Evolutionary conservation across 225 moss, liverwort and hornwort genomes (phyloP).

Genomic region (Ulota crispa): DNA sequence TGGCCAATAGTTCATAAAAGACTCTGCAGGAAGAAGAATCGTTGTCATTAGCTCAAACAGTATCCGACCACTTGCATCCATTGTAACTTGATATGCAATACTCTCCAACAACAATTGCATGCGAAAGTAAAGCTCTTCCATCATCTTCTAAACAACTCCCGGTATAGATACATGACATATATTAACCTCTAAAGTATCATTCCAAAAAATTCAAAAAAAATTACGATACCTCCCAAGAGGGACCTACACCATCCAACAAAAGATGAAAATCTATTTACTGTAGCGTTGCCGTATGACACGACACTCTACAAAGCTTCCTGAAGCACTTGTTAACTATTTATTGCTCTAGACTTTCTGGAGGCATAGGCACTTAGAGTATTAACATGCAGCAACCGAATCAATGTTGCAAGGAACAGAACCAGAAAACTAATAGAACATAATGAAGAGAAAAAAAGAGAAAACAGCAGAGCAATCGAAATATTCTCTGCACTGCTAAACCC

Average conservation of each 20-base stretch:
- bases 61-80: constrained; percentile 3
- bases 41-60: constrained; percentile 8
- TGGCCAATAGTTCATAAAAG: constrained; percentile 67
- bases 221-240: not conserved
- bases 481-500: not conserved
- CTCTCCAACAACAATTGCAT: not conserved
- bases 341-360: not conserved
- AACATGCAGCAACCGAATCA: not conserved
- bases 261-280: not conserved
- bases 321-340: not conserved
- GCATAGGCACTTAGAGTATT: not conserved
- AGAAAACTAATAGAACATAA: not conserved
- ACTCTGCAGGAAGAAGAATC: constrained; percentile 47
- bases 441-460: not conserved
- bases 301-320: not conserved
- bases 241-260: not conserved
- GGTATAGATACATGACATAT: not conserved
- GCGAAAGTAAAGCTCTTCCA: not conserved
- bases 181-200: not conserved
- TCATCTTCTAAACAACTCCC: not conserved
- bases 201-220: not conserved
- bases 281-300: not conserved
- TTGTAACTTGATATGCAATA: not conserved
- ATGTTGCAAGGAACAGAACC: not conserved
- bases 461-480: not conserved